phyloP scores from a whole-genome alignment of 1,284 basidiomycete species.

The Ustilago cynodontis region DNA sequence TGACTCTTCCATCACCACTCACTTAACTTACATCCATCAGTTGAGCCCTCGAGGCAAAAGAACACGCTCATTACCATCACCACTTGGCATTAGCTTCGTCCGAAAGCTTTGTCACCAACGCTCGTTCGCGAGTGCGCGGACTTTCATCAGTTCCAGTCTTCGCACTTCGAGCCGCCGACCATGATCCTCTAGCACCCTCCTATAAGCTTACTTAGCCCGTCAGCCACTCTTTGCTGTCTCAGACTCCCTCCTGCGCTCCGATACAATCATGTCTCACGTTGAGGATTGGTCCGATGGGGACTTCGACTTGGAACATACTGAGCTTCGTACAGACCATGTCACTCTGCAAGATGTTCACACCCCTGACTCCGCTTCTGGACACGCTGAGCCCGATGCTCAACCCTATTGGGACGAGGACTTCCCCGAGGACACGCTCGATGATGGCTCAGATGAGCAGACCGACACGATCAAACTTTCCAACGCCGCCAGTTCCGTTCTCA shows the following conservation, averaged over 20 bases:
- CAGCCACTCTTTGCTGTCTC: neutral
- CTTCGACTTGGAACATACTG: constrained; percentile 45
- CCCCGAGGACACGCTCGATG: constrained; percentile 18
- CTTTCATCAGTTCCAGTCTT: too few species aligned
- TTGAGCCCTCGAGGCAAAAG: neutral
- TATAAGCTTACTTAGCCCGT: neutral
- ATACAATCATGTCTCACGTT: constrained; percentile 32
- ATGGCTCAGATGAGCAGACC: constrained; percentile 41
- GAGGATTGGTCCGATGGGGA: constrained; percentile 53
- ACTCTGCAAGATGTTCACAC: constrained; percentile 27
- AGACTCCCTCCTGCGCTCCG: neutral
- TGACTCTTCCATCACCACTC: neutral
- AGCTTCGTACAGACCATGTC: constrained; percentile 37
- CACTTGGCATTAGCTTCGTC: neutral
- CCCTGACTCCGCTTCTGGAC: neutral
- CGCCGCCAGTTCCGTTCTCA: constrained; percentile 42
- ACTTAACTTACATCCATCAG: neutral
- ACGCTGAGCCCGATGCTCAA: constrained; percentile 11
- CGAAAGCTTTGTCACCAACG: too few species aligned
- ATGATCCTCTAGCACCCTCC: neutral
- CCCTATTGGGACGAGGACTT: constrained; percentile 32
- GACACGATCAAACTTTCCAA: constrained; percentile 52
- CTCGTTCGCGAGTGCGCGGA: too few species aligned
- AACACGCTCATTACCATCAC: neutral
- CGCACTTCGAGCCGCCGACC: neutral